Base-by-base conservation (phyloP, 345 rosid genomes). In the Lenwebbia sp. region DNA sequence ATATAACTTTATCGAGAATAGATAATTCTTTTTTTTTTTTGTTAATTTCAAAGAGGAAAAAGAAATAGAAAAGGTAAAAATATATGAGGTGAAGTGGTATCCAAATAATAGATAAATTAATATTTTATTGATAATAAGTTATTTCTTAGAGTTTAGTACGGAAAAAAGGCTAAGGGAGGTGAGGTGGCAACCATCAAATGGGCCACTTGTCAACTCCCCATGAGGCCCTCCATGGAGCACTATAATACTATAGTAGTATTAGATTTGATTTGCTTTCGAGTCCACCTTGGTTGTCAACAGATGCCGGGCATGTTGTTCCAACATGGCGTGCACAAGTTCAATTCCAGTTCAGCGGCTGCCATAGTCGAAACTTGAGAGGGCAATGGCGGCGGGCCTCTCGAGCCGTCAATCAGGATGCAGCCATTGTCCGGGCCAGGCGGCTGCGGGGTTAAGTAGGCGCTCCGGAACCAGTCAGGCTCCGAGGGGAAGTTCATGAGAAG, bases 221-320 rank as follows among this genome's bases (percentile, higher is more conserved):
- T 33, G 13, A 3, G 47, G 47, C 78, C 26, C 47, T 37, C 41
- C 47, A 19, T 37, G 47, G 23, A 33, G 25, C 78, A 19, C 78
- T 19, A 10, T 19, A 37, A 37, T 37, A 70, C 78, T 33, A 19
- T 37, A 37, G 78, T 33, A 70, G 44, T 33, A 17, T 4, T 8
- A 37, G 78, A 37, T 70, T 56, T 57, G 23, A 44, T 21, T 21
- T 62, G 23, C n/a, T 26, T 54, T 26, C 22, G 50, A n/a, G 30
- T 25, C 19, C 30, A 1, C 30, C 53, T 44, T 56, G 76, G 30
- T 10, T 44, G n/a, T 58, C 52, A 84, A 89, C 93, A 92, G 84
- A 95, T 92, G 51, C 92, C 84, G 47, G 96, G 98, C 94, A 95
- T 90, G 90, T 92, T 93, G 84, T 91, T 90, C 96, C 95, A 94